Percentiles rank a stretch among this genome's conserved stretches.
These are phyloP conservation scores for Microascus cirrosus DNA, from an alignment of 2,329 filamentous ascomycete species.

Conservation along the genomic window DNA sequence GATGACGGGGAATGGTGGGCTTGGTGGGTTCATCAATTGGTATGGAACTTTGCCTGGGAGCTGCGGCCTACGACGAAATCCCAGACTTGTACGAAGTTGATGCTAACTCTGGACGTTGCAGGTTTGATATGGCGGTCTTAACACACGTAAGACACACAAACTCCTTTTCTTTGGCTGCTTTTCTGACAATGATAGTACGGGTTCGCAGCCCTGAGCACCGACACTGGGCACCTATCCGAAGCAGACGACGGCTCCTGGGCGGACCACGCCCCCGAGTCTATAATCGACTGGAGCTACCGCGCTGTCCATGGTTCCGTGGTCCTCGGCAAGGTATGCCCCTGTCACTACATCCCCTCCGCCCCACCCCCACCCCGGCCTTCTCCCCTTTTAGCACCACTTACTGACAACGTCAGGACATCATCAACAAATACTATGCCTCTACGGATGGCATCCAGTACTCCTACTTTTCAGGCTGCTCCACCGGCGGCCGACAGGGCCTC, in stretches of 20 bases:
- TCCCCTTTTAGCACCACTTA: slow-evolving; percentile 28
- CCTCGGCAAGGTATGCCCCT: slow-evolving; percentile 23
- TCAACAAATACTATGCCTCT: slow-evolving; percentile 32
- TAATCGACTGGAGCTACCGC: slow-evolving; percentile 21
- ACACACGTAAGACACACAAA: too few relatives aligned
- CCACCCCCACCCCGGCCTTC: too few relatives aligned
- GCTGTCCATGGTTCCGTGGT: slow-evolving; percentile 26
- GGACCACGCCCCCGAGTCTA: slow-evolving; percentile 30
- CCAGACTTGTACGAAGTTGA: too few relatives aligned
- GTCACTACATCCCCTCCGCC: slow-evolving; percentile 22
- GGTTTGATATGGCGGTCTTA: too few relatives aligned
- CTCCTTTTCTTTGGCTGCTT: too few relatives aligned
- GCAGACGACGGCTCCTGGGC: slow-evolving; percentile 21
- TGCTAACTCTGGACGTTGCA: too few relatives aligned
- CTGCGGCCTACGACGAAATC: too few relatives aligned
- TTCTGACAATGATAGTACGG: too few relatives aligned
- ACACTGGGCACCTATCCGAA: too few relatives aligned
- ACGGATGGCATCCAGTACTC: slow-evolving; percentile 12
- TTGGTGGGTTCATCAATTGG: slow-evolving; percentile 20
- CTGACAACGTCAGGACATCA: slow-evolving; percentile 26
- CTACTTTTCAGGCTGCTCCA: slow-evolving; percentile 38
- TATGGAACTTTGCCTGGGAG: slow-evolving; percentile 6
- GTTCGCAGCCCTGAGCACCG: too few relatives aligned
- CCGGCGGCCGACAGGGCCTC: slow-evolving; percentile 38
- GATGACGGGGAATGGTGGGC: slow-evolving; percentile 18